Conservation (phyloP, 2,329 filamentous ascomycete genomes). For the Metarhizium rileyi region DNA sequence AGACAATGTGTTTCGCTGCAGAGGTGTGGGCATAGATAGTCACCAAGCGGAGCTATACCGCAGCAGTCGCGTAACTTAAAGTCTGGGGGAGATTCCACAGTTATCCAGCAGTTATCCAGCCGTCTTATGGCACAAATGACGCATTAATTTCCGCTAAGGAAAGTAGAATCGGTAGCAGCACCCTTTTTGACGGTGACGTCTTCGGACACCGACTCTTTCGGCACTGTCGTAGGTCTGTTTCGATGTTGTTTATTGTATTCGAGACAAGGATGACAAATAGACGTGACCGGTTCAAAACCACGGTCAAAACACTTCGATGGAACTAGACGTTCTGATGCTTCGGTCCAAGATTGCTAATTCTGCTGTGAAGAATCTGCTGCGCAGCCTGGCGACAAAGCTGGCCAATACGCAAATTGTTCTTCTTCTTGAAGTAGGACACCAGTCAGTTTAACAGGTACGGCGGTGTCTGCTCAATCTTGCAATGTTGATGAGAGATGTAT, state of each 20-base stretch:
- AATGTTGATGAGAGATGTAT: not conserved
- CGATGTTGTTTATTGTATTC: not conserved
- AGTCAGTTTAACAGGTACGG: not conserved
- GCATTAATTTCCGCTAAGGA: not conserved
- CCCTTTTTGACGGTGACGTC: not conserved
- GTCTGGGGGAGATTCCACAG: constrained; percentile 7
- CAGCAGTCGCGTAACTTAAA: constrained; percentile 1
- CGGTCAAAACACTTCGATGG: not conserved
- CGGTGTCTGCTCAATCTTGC: not conserved
- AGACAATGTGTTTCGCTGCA: constrained; percentile 3
- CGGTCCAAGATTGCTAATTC: not conserved
- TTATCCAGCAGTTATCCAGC: constrained; percentile 4
- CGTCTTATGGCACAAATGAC: not conserved
- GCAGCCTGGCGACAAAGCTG: not conserved
- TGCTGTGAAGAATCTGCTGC: not conserved
- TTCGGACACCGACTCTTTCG: not conserved
- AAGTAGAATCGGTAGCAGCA: not conserved
- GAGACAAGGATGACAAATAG: not conserved
- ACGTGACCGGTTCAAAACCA: not conserved
- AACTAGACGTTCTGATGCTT: not conserved
- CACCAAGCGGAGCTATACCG: constrained; percentile 6
- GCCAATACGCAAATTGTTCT: not conserved
- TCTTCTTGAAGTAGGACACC: not conserved
- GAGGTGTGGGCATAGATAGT: constrained; percentile 6
- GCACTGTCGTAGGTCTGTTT: not conserved